Evolutionary conservation across 108 stramenopile species (phyloP).

Genomic region (Cyclotella choctawhatcheeana): DNA sequence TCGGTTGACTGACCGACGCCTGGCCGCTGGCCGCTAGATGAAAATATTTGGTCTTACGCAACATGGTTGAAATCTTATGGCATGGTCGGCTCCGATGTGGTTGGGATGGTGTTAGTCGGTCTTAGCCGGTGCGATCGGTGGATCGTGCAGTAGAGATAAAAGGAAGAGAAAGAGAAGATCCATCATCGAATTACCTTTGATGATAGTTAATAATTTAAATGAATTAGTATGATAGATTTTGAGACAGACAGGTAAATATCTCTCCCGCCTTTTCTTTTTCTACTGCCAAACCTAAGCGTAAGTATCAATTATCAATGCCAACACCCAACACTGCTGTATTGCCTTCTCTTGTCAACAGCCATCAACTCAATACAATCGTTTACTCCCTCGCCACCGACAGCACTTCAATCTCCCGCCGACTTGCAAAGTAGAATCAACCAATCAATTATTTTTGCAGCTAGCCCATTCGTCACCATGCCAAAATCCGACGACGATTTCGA

Average conservation of each 20-base stretch:
- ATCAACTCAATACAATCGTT: conserved; percentile 2
- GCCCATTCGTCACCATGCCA: conserved; percentile 27
- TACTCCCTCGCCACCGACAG: neutral
- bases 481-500: conserved; percentile 18
- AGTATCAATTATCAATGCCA: neutral
- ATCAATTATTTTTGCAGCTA: neutral
- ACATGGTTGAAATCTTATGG: no score
- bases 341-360: neutral
- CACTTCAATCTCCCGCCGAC: neutral
- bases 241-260: no score
- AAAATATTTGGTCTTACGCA: no score
- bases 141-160: no score
- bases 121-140: no score
- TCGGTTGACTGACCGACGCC: no score
- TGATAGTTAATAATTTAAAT: no score
- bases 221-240: no score
- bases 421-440: neutral
- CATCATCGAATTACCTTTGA: no score
- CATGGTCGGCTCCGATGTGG: neutral
- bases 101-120: no score
- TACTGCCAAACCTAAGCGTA: neutral
- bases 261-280: neutral
- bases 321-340: neutral
- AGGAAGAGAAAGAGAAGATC: no score
- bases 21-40: no score